phyloP scores from a whole-genome alignment of 1,139 yeast genomes.

The Pichia sp. region DNA sequence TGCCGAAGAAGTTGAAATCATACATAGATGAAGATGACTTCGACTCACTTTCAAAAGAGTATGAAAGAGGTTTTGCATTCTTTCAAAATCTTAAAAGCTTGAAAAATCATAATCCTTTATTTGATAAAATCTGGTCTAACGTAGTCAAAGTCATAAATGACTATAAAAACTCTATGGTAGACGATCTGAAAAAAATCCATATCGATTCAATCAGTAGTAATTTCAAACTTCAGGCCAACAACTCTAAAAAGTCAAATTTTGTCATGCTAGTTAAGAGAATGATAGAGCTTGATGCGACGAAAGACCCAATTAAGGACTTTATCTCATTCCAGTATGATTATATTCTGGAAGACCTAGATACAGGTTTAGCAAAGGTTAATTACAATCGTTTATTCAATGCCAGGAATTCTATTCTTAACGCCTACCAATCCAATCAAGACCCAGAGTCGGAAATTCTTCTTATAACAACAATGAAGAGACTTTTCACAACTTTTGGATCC shows the following conservation, averaged over 20 bases:
- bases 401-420: conserved; percentile 31
- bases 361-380: conserved; percentile 36
- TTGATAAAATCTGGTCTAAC: conserved; percentile 60
- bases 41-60: conserved; percentile 66
- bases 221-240: conserved; percentile 22
- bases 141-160: conserved; percentile 61
- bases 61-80: conserved; percentile 51
- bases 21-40: conserved; percentile 61
- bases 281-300: conserved; percentile 54
- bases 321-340: conserved; percentile 44
- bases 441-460: conserved; percentile 14
- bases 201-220: conserved; percentile 27
- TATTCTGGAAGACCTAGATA: conserved; percentile 38
- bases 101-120: conserved; percentile 22
- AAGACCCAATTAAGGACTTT: conserved; percentile 66
- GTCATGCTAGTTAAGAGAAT: conserved; percentile 55
- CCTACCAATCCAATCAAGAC: conserved; percentile 19
- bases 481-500: conserved; percentile 26
- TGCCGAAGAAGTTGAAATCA: conserved; percentile 59
- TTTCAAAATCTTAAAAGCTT: conserved; percentile 22
- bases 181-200: conserved; percentile 42
- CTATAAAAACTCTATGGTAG: conserved; percentile 64
- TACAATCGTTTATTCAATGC: conserved; percentile 32
- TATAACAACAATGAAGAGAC: conserved; percentile 22
- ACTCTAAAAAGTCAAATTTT: conserved; percentile 40